Percentiles rank a stretch among this genome's conserved stretches.
These are phyloP conservation scores for Sarocladium strictum DNA, from an alignment of 2,329 filamentous ascomycete species.

Conservation along the genomic window DNA sequence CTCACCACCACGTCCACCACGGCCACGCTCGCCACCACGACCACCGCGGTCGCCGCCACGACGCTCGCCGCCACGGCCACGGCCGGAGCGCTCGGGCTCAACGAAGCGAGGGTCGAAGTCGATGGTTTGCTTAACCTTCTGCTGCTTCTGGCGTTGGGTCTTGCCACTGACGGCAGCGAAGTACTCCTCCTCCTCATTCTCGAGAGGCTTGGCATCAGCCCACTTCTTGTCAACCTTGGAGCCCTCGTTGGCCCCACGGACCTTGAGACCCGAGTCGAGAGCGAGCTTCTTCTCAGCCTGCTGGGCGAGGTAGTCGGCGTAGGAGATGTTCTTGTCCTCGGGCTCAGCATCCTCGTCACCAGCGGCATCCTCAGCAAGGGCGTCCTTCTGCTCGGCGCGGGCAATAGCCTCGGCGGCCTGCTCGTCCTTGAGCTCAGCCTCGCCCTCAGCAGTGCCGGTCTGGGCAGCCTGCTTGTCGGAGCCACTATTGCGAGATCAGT, in stretches of 20 bases:
- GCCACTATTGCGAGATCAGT: conserved; percentile 45
- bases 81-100: conserved; percentile 57
- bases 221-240: conserved; percentile 87
- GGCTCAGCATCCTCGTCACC: conserved; percentile 52
- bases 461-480: conserved; percentile 83
- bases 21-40: conserved; percentile 45
- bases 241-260: conserved; percentile 91
- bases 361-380: conserved; percentile 42
- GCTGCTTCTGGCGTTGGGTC: conserved; percentile 77
- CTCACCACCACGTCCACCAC: conserved; percentile 36
- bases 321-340: conserved; percentile 86
- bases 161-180: conserved; percentile 71
- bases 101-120: conserved; percentile 83
- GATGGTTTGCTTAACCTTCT: conserved; percentile 84
- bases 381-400: conserved; percentile 74
- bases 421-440: conserved; percentile 85
- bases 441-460: conserved; percentile 73
- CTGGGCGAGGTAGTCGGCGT: conserved; percentile 77
- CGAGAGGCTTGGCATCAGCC: conserved; percentile 70
- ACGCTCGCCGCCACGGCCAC: conserved; percentile 41
- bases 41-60: conserved; percentile 46
- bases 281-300: conserved; percentile 68
- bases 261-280: conserved; percentile 56
- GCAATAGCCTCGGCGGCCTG: conserved; percentile 86
- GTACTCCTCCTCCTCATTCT: conserved; percentile 68